phyloP scores from a whole-genome alignment of 768 basidiomycete genomes.

The Mycena indigotica region DNA sequence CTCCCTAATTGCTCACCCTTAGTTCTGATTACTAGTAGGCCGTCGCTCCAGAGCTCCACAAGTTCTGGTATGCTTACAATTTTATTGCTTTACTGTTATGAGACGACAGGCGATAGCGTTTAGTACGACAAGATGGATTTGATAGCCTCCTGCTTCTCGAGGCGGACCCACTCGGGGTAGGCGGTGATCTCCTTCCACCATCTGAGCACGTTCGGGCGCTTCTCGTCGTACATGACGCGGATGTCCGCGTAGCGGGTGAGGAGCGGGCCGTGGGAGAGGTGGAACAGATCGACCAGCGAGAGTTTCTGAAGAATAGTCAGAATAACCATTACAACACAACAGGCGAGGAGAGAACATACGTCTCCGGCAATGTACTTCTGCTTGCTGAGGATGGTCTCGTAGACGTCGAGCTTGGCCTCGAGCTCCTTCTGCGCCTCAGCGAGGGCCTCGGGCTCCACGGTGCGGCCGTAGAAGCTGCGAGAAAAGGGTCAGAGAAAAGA shows the following conservation, averaged over 20 bases:
- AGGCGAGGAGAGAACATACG: background rate
- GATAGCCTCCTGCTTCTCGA: too few species aligned
- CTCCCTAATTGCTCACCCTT: too few species aligned
- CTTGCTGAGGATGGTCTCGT: background rate
- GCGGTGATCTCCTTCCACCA: too few species aligned
- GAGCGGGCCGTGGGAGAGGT: background rate
- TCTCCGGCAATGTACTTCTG: background rate
- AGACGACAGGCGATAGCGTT: too few species aligned
- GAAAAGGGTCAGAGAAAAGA: background rate
- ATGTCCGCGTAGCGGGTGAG: background rate
- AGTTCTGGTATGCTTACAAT: too few species aligned
- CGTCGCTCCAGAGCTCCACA: too few species aligned
- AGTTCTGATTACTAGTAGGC: too few species aligned
- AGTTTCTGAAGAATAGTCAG: background rate
- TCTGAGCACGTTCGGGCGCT: background rate
- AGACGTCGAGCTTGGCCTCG: background rate
- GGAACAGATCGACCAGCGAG: background rate
- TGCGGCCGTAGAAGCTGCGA: background rate
- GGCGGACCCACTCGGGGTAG: too few species aligned
- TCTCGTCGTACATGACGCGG: background rate
- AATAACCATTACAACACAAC: background rate
- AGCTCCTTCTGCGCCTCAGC: background rate
- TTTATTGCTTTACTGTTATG: too few species aligned
- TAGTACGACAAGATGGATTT: too few species aligned
- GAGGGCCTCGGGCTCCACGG: background rate